Evolutionary conservation across 345 rosid species (phyloP).

Genomic region (Gynandropsis gynandra): DNA sequence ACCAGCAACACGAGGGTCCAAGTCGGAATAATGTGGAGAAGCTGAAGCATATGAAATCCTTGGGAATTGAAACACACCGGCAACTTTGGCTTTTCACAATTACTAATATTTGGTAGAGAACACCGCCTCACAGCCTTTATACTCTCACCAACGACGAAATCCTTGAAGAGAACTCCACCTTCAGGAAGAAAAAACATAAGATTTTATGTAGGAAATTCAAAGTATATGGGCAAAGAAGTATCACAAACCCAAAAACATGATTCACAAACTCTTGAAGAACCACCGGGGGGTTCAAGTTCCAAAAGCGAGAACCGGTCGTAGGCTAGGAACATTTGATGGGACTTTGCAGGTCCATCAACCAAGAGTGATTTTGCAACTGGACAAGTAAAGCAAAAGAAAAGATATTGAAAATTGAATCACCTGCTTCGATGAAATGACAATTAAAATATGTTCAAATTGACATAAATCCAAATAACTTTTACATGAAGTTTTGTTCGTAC

Average conservation of each 20-base stretch:
- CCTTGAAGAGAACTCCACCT: conserved; percentile 71
- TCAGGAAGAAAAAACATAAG: neutral
- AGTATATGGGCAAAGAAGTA: too few species aligned
- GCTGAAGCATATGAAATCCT: conserved; percentile 69
- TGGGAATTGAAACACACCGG: conserved; percentile 46
- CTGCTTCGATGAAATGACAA: too few species aligned
- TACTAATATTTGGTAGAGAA: conserved; percentile 55
- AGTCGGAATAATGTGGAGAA: conserved; percentile 62
- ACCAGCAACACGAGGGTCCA: conserved; percentile 61
- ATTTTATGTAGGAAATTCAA: neutral
- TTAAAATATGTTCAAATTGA: neutral
- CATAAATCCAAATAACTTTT: neutral
- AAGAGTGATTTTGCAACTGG: conserved; percentile 90
- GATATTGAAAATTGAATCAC: neutral
- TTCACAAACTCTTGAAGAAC: conserved; percentile 93
- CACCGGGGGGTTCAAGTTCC: conserved; percentile 79
- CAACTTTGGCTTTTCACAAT: conserved; percentile 39
- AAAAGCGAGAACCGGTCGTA: conserved; percentile 64
- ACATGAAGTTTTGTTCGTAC: conserved; percentile 29
- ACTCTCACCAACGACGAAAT: conserved; percentile 62
- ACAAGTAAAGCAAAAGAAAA: neutral
- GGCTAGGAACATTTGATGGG: conserved; percentile 75
- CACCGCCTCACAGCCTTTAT: conserved; percentile 67
- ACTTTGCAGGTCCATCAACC: conserved; percentile 89
- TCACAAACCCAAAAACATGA: conserved; percentile 59